Conservation (phyloP, 345 rosid species). For the Syzygium jambos region DNA sequence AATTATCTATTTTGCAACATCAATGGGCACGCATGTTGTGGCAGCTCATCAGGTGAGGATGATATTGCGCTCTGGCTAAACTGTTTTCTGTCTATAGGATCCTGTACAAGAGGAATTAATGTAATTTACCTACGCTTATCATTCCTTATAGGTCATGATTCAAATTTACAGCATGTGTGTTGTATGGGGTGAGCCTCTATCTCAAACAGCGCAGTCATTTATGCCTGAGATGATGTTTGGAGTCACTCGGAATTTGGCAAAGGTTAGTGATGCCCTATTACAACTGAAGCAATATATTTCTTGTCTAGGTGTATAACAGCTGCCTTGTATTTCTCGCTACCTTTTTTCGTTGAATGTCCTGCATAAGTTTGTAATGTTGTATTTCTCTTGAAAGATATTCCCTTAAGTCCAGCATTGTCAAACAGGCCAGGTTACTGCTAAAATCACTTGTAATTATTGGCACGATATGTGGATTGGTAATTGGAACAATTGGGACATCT, state of each 20-base stretch:
- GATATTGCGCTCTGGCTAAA: not conserved
- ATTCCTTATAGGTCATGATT: slow-evolving; percentile 24
- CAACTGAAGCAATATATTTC: not conserved
- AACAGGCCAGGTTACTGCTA: slow-evolving; percentile 18
- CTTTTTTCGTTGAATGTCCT: not conserved
- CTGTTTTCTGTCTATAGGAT: not conserved
- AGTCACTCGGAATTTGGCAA: slow-evolving; percentile 43
- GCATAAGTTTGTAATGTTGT: not conserved
- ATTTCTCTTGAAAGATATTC: not conserved
- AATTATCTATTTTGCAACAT: slow-evolving; percentile 27
- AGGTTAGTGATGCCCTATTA: slow-evolving; percentile 24
- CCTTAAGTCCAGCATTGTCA: not conserved
- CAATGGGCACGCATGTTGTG: slow-evolving; percentile 32
- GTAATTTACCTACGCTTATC: not conserved
- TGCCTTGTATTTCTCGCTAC: not conserved
- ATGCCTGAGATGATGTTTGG: slow-evolving; percentile 87
- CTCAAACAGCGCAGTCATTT: slow-evolving; percentile 92
- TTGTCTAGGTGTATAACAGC: not conserved
- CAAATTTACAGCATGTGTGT: slow-evolving; percentile 57
- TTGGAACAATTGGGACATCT: slow-evolving; percentile 50
- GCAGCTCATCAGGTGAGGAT: slow-evolving; percentile 46
- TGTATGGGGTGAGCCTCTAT: slow-evolving; percentile 84
- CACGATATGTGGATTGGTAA: slow-evolving; percentile 42
- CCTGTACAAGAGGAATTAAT: not conserved
- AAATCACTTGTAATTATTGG: slow-evolving; percentile 73